Percentiles rank a stretch among this genome's conserved stretches.
These are phyloP conservation scores for Cryptosporidium canis DNA, from an alignment of 169 alveolate species.

Conservation along the genomic window DNA sequence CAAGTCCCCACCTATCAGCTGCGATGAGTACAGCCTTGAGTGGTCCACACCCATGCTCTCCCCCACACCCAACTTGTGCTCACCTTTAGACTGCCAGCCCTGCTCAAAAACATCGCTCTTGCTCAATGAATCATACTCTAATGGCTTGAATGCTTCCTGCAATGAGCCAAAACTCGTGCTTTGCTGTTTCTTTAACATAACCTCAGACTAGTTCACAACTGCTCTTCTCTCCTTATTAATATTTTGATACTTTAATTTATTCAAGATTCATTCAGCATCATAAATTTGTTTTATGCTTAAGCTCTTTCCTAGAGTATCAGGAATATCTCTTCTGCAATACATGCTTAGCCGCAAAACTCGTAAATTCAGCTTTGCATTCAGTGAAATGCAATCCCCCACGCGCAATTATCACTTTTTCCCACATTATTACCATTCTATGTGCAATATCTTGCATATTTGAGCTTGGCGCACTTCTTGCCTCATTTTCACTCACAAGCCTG, in stretches of 20 bases:
- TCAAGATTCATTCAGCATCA: neutral
- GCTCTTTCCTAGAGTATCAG: neutral
- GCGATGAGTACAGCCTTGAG: neutral
- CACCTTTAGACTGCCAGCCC: constrained; percentile 7
- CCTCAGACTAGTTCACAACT: neutral
- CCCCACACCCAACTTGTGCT: neutral
- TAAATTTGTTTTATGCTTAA: neutral
- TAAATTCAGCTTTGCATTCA: constrained; percentile 67
- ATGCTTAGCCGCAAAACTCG: constrained; percentile 75
- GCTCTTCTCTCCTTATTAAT: constrained; percentile 22
- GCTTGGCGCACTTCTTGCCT: constrained; percentile 6
- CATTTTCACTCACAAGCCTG: too few species aligned
- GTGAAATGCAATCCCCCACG: constrained; percentile 72
- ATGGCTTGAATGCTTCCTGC: constrained; percentile 22
- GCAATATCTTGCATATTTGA: constrained; percentile 23
- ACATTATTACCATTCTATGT: neutral
- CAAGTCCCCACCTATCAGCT: constrained; percentile 6
- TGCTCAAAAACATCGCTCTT: constrained; percentile 2
- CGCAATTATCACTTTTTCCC: constrained; percentile 35
- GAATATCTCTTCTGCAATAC: constrained; percentile 33
- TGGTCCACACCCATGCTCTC: neutral
- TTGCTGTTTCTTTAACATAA: constrained; percentile 42
- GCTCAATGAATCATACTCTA: constrained; percentile 13
- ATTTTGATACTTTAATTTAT: constrained; percentile 1
- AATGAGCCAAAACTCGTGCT: constrained; percentile 2